Evolutionary conservation across 306 rosid genomes (phyloP), one percentile per base, ranked within the genome.

Genomic region (Pachyrhizus erosus): DNA sequence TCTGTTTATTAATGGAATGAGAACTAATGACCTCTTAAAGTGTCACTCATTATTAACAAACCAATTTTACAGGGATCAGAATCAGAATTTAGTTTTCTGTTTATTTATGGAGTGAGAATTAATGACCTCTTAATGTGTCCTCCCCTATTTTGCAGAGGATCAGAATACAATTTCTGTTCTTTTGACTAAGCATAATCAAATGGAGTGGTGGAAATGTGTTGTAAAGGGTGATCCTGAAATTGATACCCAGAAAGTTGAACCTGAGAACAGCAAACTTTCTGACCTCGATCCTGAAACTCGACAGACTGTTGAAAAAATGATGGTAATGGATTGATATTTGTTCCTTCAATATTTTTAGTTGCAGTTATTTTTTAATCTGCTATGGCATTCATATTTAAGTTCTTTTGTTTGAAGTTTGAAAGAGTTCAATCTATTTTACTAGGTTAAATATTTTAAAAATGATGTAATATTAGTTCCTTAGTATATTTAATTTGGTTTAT

Each of bases 171-270:
- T 95, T 77, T 90, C 96, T 69, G 85, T 95, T 84, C 98, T 95
- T 27, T 27, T 27, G 31, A 27, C 31, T 3, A 27, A 96, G 87
- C 97, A 89, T 57, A 89, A 96, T 83, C 97, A 94, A 85, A 89
- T 96, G 98, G 97, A 91, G 72, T 96, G 99, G 99, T 96, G 99
- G 99, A 96, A 90, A 79, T 82, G 86, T 84, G 55, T 96, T 61
- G 92, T 96, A 48, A 96, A 92, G 82, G 99, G 99, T 29, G 98
- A 90, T 61, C 98, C 97, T 76, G 94, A 90, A 80, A 79, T 96
- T 20, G 96, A 96, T 85, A 94, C 98, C 12, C 98, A 96, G 42
- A 94, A 91, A 72, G 97, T 91, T 70, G 99, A 94, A 81, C 99
- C 99, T 3, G 99, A 91, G 79, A 83, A 83, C 85, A 96, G 98